Evolutionary conservation across 768 basidiomycete genomes (phyloP), one percentile per base, ranked within the genome.

Genomic region (Filobasidium floriforme): DNA sequence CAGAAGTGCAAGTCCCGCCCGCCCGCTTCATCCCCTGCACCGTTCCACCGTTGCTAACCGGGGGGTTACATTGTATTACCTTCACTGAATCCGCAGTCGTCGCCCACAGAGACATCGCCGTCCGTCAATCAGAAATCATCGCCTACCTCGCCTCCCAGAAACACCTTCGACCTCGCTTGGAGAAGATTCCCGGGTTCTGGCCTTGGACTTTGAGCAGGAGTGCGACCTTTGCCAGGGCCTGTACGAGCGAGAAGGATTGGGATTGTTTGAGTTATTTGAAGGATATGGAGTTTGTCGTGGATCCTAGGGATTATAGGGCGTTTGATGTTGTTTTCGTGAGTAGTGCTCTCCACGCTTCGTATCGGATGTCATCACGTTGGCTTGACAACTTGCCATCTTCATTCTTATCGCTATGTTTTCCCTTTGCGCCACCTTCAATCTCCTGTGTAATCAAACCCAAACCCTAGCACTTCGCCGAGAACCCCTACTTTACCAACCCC

Each of bases 321-420:
- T 94, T 87, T 81, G 88, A 87, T 60, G 79, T 94, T 63, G 88
- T 92, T 82, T 91, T 96, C 80, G 92, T 93, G 78, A 74, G 92
- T 85, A n/a, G 22, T 10, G 1, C 1, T 26, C 37, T 37, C 54
- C 22, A 18, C 41, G n/a, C 3, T 63, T 41, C n/a, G n/a, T n/a
- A n/a, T n/a, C n/a, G n/a, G n/a, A n/a, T n/a, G n/a, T n/a, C n/a
- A n/a, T n/a, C n/a, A n/a, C n/a, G n/a, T n/a, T n/a, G n/a, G n/a
- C n/a, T n/a, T n/a, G n/a, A n/a, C n/a, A n/a, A n/a, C n/a, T n/a
- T n/a, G n/a, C n/a, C n/a, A n/a, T n/a, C n/a, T n/a, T n/a, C n/a
- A n/a, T n/a, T n/a, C n/a, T n/a, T n/a, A n/a, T n/a, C n/a, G n/a
- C n/a, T n/a, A n/a, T n/a, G n/a, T n/a, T n/a, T n/a, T n/a, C n/a